phyloP scores from a whole-genome alignment of 345 rosid species.

The Eucalyptus pumila region DNA sequence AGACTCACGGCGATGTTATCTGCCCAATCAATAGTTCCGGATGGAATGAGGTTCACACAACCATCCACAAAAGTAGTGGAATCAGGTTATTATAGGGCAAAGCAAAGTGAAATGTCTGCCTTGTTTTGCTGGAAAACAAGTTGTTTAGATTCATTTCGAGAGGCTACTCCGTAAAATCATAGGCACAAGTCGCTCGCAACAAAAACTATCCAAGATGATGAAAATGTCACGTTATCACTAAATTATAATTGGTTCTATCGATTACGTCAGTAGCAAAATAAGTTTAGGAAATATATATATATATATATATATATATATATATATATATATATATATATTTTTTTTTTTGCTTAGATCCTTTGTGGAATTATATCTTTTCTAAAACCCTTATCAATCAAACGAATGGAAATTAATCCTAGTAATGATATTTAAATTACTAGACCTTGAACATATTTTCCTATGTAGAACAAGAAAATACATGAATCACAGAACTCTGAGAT shows the following conservation, averaged over 20 bases:
- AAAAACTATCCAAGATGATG: background rate
- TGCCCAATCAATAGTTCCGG: background rate
- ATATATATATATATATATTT: too few relatives aligned
- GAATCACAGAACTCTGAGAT: too few relatives aligned
- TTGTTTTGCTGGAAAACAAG: too few relatives aligned
- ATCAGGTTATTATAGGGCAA: background rate
- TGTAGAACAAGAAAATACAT: background rate
- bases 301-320: too few relatives aligned
- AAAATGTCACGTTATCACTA: background rate
- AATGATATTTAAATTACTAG: background rate
- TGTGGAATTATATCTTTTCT: background rate
- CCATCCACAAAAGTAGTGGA: background rate
- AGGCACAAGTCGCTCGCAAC: background rate
- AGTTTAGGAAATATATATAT: too few relatives aligned
- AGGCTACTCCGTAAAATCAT: background rate
- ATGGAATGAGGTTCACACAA: background rate
- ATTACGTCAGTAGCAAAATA: rapidly evolving
- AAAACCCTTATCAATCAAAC: background rate
- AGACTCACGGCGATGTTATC: too few relatives aligned
- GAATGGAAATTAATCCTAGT: background rate
- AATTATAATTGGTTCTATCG: background rate
- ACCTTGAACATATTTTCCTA: background rate
- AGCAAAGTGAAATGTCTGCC: background rate
- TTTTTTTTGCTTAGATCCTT: background rate
- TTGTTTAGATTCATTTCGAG: background rate